phyloP scores from a whole-genome alignment of 1,284 basidiomycete genomes.

The Rugosomyces carneus region DNA sequence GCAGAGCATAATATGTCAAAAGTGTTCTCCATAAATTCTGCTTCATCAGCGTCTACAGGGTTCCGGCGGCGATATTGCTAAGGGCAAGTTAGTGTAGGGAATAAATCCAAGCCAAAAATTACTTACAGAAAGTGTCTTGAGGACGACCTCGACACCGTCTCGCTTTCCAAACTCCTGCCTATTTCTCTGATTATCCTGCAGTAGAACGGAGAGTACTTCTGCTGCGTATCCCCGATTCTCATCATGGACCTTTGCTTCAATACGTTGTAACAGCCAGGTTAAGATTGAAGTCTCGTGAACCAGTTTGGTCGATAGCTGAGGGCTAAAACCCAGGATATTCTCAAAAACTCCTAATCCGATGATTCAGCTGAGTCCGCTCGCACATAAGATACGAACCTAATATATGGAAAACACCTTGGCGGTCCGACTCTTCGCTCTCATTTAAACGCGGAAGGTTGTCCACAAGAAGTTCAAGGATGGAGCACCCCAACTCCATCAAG shows the following conservation, averaged over 20 bases:
- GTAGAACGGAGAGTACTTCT: slow-evolving; percentile 83
- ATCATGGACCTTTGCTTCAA: slow-evolving; percentile 68
- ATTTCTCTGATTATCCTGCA: slow-evolving; percentile 70
- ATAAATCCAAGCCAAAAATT: neutral
- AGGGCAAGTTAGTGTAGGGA: slow-evolving; percentile 1
- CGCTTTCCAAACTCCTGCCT: slow-evolving; percentile 57
- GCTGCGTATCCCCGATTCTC: slow-evolving; percentile 86
- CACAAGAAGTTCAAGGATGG: slow-evolving; percentile 84
- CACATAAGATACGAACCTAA: slow-evolving; percentile 44
- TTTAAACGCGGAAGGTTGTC: slow-evolving; percentile 83
- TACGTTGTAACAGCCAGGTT: slow-evolving; percentile 76
- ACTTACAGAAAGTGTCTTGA: slow-evolving; percentile 80
- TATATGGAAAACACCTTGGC: slow-evolving; percentile 89
- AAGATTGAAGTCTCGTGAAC: slow-evolving; percentile 72
- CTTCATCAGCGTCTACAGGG: slow-evolving; percentile 82
- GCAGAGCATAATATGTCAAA: slow-evolving; percentile 88
- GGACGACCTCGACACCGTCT: slow-evolving; percentile 74
- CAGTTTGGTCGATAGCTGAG: slow-evolving; percentile 64
- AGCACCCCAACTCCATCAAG: slow-evolving; percentile 61
- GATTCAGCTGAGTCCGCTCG: neutral
- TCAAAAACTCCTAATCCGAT: slow-evolving; percentile 77
- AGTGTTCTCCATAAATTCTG: slow-evolving; percentile 96
- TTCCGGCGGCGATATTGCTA: slow-evolving; percentile 85
- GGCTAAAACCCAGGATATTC: slow-evolving; percentile 84
- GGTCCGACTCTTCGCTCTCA: slow-evolving; percentile 81